Evolutionary conservation across 2,329 filamentous ascomycete genomes (phyloP).

Genomic region (Boeremia lycopersici): DNA sequence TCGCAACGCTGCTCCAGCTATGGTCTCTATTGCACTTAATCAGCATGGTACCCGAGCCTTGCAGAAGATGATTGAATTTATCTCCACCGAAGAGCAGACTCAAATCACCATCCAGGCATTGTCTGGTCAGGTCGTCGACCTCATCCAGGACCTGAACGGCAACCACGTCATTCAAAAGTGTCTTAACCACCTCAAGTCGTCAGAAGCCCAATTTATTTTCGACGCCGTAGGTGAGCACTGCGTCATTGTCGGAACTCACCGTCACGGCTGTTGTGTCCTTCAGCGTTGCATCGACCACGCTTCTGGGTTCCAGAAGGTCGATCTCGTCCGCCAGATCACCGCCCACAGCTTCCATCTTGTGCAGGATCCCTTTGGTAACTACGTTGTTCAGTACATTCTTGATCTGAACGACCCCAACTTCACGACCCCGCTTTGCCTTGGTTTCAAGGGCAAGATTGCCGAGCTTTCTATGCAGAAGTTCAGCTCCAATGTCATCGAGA

Average conservation of each 20-base stretch:
- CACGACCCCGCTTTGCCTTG: constrained; percentile 83
- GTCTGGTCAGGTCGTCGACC: constrained; percentile 81
- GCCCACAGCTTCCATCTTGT: constrained; percentile 86
- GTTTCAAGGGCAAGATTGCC: constrained; percentile 75
- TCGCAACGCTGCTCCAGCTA: constrained; percentile 82
- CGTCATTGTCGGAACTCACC: constrained; percentile 91
- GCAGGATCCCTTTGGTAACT: constrained; percentile 97
- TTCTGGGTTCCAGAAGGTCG: constrained; percentile 83
- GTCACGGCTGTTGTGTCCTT: constrained; percentile 96
- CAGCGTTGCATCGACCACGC: constrained; percentile 99
- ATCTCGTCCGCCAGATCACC: constrained; percentile 86
- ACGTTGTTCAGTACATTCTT: constrained; percentile 97
- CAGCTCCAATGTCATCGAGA: constrained; percentile 98
- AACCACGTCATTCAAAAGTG: constrained; percentile 99
- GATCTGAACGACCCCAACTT: constrained; percentile 87
- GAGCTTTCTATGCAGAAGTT: constrained; percentile 93
- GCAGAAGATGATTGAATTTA: constrained; percentile 99
- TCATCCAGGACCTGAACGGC: constrained; percentile 97
- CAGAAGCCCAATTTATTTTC: constrained; percentile 95
- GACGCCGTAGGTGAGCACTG: constrained; percentile 88
- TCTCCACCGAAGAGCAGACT: constrained; percentile 73
- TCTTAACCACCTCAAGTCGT: constrained; percentile 85
- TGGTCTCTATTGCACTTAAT: constrained; percentile 93
- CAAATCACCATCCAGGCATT: constrained; percentile 86
- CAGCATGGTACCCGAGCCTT: constrained; percentile 95